A percentile compares a stretch with the other conserved stretches of the same genome.
Evolutionary conservation across 2,329 filamentous ascomycete genomes (phyloP).

Genomic region (Diaporthe aspalathi): DNA sequence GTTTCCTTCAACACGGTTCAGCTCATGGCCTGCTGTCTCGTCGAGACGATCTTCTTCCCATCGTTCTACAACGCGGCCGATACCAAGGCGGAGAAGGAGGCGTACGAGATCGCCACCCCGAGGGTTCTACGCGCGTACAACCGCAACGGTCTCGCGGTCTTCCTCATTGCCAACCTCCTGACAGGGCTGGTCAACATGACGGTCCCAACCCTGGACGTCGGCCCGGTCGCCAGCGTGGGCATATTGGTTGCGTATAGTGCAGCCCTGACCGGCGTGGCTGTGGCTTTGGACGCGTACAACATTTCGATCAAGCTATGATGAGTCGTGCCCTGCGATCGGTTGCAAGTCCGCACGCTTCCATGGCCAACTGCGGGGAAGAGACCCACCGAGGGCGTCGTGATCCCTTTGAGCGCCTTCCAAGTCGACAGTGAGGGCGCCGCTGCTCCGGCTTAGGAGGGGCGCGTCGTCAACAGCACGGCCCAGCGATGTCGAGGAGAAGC

Average conservation of each 20-base stretch:
- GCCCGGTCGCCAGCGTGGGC: constrained; percentile 73
- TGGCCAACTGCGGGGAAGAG: background rate
- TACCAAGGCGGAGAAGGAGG: constrained; percentile 69
- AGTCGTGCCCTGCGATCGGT: background rate
- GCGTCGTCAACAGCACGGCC: background rate
- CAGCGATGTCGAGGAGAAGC: background rate
- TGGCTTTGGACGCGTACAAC: constrained; percentile 72
- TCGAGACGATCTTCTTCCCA: constrained; percentile 85
- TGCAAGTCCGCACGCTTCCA: background rate
- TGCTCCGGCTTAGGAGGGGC: background rate
- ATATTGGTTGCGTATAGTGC: constrained; percentile 80
- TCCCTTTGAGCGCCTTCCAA: background rate
- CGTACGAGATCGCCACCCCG: constrained; percentile 79
- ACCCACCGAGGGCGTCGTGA: constrained; percentile 8
- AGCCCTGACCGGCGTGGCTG: constrained; percentile 73
- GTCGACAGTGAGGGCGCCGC: background rate
- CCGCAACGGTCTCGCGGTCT: constrained; percentile 85
- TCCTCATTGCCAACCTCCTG: constrained; percentile 87
- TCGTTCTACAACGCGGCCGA: constrained; percentile 70
- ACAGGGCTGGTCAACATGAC: constrained; percentile 92
- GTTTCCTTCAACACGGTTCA: constrained; percentile 91
- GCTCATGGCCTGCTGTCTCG: constrained; percentile 79
- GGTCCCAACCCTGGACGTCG: constrained; percentile 81
- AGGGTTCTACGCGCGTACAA: constrained; percentile 86
- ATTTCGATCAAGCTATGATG: constrained; percentile 77